Evolutionary conservation across 2,329 filamentous ascomycete species (phyloP).

Genomic region (Xylariales sp.): DNA sequence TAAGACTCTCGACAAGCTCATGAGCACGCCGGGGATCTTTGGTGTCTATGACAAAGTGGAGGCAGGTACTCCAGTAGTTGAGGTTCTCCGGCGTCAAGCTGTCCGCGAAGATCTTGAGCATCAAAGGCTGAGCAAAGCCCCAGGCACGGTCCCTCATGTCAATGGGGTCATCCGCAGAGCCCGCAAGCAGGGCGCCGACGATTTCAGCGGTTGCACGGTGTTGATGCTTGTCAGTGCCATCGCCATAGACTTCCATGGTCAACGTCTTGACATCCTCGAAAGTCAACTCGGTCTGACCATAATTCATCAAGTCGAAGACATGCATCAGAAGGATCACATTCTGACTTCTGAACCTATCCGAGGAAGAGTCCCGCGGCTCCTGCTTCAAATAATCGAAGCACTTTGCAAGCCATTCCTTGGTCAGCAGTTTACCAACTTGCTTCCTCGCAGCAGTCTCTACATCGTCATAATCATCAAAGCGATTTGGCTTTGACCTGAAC

Average conservation of each 20-base stretch:
- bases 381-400: conserved; percentile 95
- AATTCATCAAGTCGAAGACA: conserved; percentile 83
- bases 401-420: conserved; percentile 77
- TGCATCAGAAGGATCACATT: conserved; percentile 84
- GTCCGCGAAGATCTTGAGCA: conserved; percentile 82
- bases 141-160: conserved; percentile 74
- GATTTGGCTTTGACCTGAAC: conserved; percentile 65
- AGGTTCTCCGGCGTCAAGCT: conserved; percentile 91
- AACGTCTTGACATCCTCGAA: conserved; percentile 87
- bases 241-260: conserved; percentile 72
- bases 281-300: conserved; percentile 69
- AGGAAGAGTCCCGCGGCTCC: conserved; percentile 75
- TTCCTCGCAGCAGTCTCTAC: conserved; percentile 68
- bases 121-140: conserved; percentile 84
- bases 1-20: conserved; percentile 78
- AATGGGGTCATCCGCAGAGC: conserved; percentile 71
- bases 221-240: conserved; percentile 96
- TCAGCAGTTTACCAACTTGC: conserved; percentile 76
- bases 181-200: conserved; percentile 75
- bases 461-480: conserved; percentile 70
- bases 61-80: conserved; percentile 89
- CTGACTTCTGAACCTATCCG: conserved; percentile 86
- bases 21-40: conserved; percentile 85
- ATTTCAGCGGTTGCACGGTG: conserved; percentile 95
- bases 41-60: conserved; percentile 82